Base-by-base conservation (phyloP, 345 rosid species). In the Hibiscus trionum region DNA sequence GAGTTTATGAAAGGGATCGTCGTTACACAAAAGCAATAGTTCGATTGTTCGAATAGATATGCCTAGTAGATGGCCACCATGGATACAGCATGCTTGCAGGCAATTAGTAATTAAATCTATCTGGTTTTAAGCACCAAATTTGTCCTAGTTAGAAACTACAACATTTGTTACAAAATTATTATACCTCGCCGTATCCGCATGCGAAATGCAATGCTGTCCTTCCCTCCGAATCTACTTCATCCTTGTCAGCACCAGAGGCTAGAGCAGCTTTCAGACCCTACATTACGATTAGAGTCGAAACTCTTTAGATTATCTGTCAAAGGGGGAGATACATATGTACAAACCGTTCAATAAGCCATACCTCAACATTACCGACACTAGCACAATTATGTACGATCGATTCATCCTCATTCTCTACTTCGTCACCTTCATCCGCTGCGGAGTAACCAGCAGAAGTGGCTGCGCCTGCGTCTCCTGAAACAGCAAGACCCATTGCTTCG, bases 171-270 rank as follows among this genome's bases (percentile, higher is more conserved):
- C 50, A 39, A 53, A 8, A 60, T 16, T 64, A 74, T 69, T 75
- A 70, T 87, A 95, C 99, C 98, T 95, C 99, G 39, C 98, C 99
- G 57, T 92, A 95, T 80, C 99, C 99, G 73, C 99, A 95, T 44
- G 99, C 91, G 84, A 95, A 95, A 84, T 95, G 99, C 79, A 95
- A 81, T 57, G 99, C 99, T 49, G 97, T 95, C 82, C 99, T 87
- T 76, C 98, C 99, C 78, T 95, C 99, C 8, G 99, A 88, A 86
- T 95, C 98, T 82, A 85, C 98, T 81, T 95, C 99, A 81, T 92
- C 86, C 83, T 90, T 95, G 81, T 89, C 84, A 60, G 90, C 97
- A 83, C 97, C 98, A 84, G 96, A 78, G 49, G 82, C 85, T 64
- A 95, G 84, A 9, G 97, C 97, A 64, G 44, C 59, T 86, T 92